Conservation (phyloP, 1,284 basidiomycete genomes). For the Irpex lacteus region DNA sequence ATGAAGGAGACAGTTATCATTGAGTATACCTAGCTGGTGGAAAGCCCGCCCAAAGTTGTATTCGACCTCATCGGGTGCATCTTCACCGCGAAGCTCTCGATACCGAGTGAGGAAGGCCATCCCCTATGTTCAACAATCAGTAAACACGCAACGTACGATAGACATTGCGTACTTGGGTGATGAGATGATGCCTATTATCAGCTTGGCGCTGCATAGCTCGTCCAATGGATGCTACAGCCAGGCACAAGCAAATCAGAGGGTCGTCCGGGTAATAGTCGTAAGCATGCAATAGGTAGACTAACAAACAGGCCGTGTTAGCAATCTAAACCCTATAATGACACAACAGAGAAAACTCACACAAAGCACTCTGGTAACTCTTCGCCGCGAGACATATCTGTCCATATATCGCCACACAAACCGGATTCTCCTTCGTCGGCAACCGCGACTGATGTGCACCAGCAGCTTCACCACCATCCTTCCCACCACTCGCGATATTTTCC, state of each 20-base stretch:
- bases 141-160: too few species aligned
- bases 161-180: conserved; percentile 56
- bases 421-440: conserved; percentile 72
- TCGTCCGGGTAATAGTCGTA: conserved; percentile 84
- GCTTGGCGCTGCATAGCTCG: conserved; percentile 91
- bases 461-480: conserved; percentile 20
- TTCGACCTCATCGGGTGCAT: conserved; percentile 70
- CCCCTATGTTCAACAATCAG: conserved; percentile 42
- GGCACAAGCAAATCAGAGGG: conserved; percentile 79
- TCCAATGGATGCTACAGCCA: conserved; percentile 84
- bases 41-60: conserved; percentile 92
- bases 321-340: not conserved
- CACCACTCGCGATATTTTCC: conserved; percentile 17
- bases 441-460: conserved; percentile 11
- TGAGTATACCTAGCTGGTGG: conserved; percentile 77
- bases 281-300: conserved; percentile 87
- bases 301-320: conserved; percentile 5
- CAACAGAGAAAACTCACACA: conserved; percentile 63
- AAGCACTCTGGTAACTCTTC: conserved; percentile 86
- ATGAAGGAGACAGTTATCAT: not conserved
- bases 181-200: conserved; percentile 89
- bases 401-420: conserved; percentile 78
- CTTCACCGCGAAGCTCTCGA: conserved; percentile 49
- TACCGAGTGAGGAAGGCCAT: conserved; percentile 83
- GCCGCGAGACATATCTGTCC: conserved; percentile 84